Base-by-base conservation (phyloP, 257 asterid species). In the Catharanthus roseus region DNA sequence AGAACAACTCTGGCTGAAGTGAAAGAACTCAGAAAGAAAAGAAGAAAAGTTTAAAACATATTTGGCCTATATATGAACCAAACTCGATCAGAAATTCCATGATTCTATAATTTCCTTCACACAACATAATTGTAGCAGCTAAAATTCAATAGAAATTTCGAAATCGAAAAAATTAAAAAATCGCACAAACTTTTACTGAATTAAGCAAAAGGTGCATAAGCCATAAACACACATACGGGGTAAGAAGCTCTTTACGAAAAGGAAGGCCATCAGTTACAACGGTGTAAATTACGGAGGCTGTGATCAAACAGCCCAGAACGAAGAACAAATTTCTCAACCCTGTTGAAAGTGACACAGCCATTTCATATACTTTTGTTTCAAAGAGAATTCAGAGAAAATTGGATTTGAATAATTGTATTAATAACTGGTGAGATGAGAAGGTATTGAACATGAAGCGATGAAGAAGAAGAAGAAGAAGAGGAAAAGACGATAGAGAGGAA, bases 181-280 rank as follows among this genome's bases (percentile, higher is more conserved):
- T 39, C 31, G 50, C 41, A 49, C 0, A 49, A 49, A 67, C n/a
- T 63, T 36, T n/a, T n/a, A 18, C 23, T 53, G 31, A 53, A 21
- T 19, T 23, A 42, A 12, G 13, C 49, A 42, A 42, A 15, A 9
- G 3, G 16, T 31, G 11, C 19, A 21, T 5, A 31, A n/a, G 23
- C 15, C n/a, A n/a, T n/a, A n/a, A 10, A 11, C 41, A 28, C 24
- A 53, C 81, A 33, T 75, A 93, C 96, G 97, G 93, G 6, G 97
- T 89, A 28, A 87, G 87, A 64, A 90, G 90, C 69, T 90, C 81
- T 81, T 49, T 87, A 62, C 93, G 95, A 74, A 87, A 89, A 69
- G 96, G 96, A 34, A 75, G 83, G 64, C 98, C 97, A 72, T 90
- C 95, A 39, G 87, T 83, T 72, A 51, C 82, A 72, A 80, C 5